phyloP scores from a whole-genome alignment of 2,329 filamentous ascomycete genomes.

The Ramichloridium luteum region DNA sequence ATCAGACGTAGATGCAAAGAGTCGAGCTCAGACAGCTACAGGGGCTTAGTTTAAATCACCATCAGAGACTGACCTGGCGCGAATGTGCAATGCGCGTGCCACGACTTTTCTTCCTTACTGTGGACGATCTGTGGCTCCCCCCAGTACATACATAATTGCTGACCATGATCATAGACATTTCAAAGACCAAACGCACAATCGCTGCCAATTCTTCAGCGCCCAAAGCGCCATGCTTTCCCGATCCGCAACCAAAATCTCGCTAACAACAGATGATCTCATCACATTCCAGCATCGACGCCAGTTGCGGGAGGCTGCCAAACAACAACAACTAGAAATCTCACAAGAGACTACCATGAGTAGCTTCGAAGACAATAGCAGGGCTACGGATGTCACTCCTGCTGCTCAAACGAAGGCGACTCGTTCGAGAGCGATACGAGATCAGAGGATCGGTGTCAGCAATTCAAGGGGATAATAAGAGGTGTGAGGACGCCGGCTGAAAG shows the following conservation, averaged over 20 bases:
- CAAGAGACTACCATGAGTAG: neutral
- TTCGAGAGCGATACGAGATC: neutral
- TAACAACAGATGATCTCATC: constrained; percentile 1
- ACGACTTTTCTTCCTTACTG: no score
- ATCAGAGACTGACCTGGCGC: no score
- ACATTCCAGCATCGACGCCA: neutral
- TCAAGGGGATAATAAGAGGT: constrained; percentile 1
- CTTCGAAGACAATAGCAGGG: neutral
- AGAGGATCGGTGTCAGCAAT: constrained; percentile 1
- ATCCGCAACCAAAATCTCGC: neutral
- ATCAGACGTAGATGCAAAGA: neutral
- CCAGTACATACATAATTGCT: neutral
- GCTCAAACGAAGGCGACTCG: neutral
- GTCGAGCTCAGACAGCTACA: no score
- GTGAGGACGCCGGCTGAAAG: no score
- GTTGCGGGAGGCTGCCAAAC: neutral
- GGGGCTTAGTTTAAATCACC: neutral
- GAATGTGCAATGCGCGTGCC: no score
- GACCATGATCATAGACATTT: neutral
- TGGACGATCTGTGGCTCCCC: neutral
- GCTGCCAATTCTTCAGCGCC: neutral
- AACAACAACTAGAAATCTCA: neutral
- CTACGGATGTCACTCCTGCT: neutral
- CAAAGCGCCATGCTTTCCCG: neutral
- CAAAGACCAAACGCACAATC: neutral